A percentile compares a stretch with the other conserved stretches of the same genome.
These are phyloP conservation scores for Saxophila tyrrhenica DNA, from an alignment of 495 filamentous ascomycete genomes.

Conservation along the genomic window DNA sequence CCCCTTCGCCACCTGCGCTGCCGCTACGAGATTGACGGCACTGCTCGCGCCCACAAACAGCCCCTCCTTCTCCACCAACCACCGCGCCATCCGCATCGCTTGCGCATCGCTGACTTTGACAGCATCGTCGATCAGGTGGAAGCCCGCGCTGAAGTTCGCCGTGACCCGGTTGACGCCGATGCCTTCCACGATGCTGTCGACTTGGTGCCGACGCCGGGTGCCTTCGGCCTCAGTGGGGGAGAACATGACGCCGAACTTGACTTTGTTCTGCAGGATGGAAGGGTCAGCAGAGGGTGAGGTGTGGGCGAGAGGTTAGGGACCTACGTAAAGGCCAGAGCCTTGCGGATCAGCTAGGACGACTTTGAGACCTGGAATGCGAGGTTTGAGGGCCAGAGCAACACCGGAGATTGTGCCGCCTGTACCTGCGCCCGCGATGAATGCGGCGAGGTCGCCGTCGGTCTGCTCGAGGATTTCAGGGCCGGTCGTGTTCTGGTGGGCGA, in stretches of 20 bases:
- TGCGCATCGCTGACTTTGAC: conserved; percentile 85
- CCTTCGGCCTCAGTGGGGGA: conserved; percentile 77
- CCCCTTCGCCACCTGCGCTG: conserved; percentile 62
- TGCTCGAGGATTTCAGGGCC: conserved; percentile 83
- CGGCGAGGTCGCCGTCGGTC: conserved; percentile 64
- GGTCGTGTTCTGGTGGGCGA: conserved; percentile 69
- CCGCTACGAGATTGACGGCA: conserved; percentile 93
- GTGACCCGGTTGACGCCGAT: conserved; percentile 91
- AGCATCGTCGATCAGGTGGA: conserved; percentile 76
- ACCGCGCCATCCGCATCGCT: conserved; percentile 83
- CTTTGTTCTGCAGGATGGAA: too few relatives aligned
- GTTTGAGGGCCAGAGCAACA: conserved; percentile 71
- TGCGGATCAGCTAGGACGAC: conserved; percentile 89
- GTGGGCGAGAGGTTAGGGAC: too few relatives aligned
- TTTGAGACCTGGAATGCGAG: conserved; percentile 46
- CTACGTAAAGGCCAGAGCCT: conserved; percentile 83
- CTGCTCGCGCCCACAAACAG: conserved; percentile 90
- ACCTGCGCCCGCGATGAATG: conserved; percentile 90
- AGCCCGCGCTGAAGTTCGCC: conserved; percentile 78
- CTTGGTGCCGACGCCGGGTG: conserved; percentile 74
- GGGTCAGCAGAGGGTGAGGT: too few relatives aligned
- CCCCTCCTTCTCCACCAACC: conserved; percentile 91
- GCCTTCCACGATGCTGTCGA: conserved; percentile 93
- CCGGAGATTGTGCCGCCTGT: conserved; percentile 92
- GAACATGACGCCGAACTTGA: conserved; percentile 94